phyloP scores from a whole-genome alignment of 495 filamentous ascomycete species.

The Penicillium canariense region DNA sequence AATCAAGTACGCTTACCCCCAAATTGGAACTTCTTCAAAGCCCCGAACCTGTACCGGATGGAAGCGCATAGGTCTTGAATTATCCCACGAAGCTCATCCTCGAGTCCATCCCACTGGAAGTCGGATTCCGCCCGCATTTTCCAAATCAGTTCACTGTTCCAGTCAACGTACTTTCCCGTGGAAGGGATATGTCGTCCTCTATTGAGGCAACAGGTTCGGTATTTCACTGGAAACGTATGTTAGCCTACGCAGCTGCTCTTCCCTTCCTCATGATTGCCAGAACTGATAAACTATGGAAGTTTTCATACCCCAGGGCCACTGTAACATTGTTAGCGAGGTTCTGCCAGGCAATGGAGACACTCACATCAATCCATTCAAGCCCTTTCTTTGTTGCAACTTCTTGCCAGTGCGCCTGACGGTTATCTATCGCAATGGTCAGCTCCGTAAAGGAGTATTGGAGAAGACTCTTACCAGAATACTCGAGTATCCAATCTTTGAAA shows the following conservation, averaged over 20 bases:
- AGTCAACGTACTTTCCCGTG: constrained; percentile 4
- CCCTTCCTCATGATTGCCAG: neutral
- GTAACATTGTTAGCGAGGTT: too few species aligned
- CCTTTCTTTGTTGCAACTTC: too few species aligned
- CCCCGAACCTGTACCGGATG: neutral
- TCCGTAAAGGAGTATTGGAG: too few species aligned
- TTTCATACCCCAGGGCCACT: too few species aligned
- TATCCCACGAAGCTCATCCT: constrained; percentile 15
- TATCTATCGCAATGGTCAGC: too few species aligned
- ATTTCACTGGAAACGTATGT: neutral
- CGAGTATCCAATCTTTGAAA: too few species aligned
- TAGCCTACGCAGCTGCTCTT: neutral
- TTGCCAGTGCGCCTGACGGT: too few species aligned
- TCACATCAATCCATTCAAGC: too few species aligned
- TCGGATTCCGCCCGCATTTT: constrained; percentile 23
- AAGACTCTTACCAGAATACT: too few species aligned
- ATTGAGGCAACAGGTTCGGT: neutral
- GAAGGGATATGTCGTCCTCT: neutral
- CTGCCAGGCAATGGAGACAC: too few species aligned
- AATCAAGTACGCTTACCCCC: neutral
- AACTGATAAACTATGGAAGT: neutral
- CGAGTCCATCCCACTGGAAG: constrained; percentile 19
- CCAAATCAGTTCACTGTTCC: constrained; percentile 26
- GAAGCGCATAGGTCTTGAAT: constrained; percentile 10
- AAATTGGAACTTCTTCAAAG: constrained; percentile 2